Evolutionary conservation across 805 yeast species (phyloP).

Genomic region (Lipomyces mesembrius): DNA sequence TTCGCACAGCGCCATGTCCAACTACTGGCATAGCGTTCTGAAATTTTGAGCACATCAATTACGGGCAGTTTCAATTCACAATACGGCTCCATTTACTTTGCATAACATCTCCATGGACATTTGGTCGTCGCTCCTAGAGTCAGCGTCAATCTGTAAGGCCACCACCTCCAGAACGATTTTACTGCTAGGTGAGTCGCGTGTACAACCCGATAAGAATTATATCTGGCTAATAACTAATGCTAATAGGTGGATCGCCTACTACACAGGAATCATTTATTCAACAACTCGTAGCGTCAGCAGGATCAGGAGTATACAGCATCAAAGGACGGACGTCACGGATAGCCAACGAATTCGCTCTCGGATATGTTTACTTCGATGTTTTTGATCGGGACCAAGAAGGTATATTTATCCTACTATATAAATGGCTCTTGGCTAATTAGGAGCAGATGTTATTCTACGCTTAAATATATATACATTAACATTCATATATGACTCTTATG

Average conservation of each 20-base stretch:
- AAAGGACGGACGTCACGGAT: constrained; percentile 7
- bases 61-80: background rate
- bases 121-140: constrained; percentile 28
- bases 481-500: constrained; percentile 10
- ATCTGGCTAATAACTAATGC: background rate
- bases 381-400: constrained; percentile 40
- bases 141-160: constrained; percentile 11
- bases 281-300: constrained; percentile 19
- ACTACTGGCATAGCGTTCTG: too few species aligned
- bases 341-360: constrained; percentile 39
- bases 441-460: constrained; percentile 24
- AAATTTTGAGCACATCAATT: too few species aligned
- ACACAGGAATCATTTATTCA: constrained; percentile 21
- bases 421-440: background rate
- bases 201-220: background rate
- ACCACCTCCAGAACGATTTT: constrained; percentile 14
- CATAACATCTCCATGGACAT: constrained; percentile 6
- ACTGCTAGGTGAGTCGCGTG: constrained; percentile 21
- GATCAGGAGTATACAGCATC: constrained; percentile 6
- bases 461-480: constrained; percentile 30
- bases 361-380: constrained; percentile 41
- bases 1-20: too few species aligned
- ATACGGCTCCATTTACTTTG: background rate
- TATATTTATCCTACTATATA: background rate
- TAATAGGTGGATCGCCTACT: constrained; percentile 20